Evolutionary conservation across 805 yeast genomes (phyloP), one percentile per base, ranked within the genome.

Genomic region (Metschnikowia cubensis): DNA sequence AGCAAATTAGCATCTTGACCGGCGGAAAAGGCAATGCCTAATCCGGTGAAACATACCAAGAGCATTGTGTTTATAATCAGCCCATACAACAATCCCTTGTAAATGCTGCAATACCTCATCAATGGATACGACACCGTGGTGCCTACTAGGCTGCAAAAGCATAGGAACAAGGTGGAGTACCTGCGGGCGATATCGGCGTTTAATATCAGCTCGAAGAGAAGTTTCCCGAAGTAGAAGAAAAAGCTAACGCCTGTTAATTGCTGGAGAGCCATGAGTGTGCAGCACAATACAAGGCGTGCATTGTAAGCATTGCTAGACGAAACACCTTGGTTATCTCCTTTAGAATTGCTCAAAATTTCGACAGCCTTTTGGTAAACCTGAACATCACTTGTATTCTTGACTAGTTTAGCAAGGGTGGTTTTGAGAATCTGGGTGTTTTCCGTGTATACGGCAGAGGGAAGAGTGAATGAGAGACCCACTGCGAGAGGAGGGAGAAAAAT

Each of bases 161-260:
- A 51, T 54, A 65, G 51, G 11, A 56, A 45, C 5, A 60, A 54
- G n/a, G 53, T 47, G n/a, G 56, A 51, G 14, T 48, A 43, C 14
- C 40, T 45, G 1, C 44, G 45, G 17, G 50, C 25, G n/a, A 29
- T 48, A 2, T 13, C 17, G 39, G 18, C 11, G 4, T 35, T 17
- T 6, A 47, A 17, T 13, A 52, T 40, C 49, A 29, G 41, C 25
- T 58, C 51, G 51, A 64, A 64, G 25, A 67, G 53, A 2, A 57
- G 39, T 17, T 59, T 58, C 15, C 68, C 67, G 41, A 58, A 69
- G 51, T 68, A 69, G 36, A 69, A 67, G 42, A 66, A 66, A 44
- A 63, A 68, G 42, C 65, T 65, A 20, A 66, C 67, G 2, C 72
- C 73, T 2, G 71, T 62, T 34, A 67, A 56, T 48, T 68, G 74